phyloP scores from a whole-genome alignment of 768 basidiomycete genomes.

The Agrocybe praecox region DNA sequence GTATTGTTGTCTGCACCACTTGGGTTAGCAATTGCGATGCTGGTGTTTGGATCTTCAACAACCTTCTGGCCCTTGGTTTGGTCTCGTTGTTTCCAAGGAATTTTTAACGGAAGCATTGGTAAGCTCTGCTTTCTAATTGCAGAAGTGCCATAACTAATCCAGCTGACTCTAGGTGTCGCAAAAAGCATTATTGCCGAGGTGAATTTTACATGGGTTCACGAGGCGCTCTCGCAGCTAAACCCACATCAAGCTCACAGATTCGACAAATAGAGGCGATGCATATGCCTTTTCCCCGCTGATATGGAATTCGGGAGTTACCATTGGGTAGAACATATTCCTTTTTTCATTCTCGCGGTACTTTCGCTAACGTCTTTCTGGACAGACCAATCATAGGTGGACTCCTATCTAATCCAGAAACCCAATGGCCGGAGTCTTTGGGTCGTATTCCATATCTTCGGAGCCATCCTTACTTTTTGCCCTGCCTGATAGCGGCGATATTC shows the following conservation, averaged over 20 bases:
- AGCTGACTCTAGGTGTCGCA: background rate
- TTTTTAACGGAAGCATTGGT: constrained; percentile 28
- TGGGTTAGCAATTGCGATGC: constrained; percentile 39
- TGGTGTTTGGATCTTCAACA: constrained; percentile 44
- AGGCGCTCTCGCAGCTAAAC: background rate
- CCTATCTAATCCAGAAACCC: constrained; percentile 57
- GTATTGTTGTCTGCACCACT: constrained; percentile 44
- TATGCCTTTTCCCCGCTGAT: background rate
- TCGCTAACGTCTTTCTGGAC: background rate
- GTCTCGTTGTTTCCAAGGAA: constrained; percentile 36
- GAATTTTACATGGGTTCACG: background rate
- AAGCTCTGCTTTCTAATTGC: background rate
- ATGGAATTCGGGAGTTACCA: background rate
- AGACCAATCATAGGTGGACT: constrained; percentile 73
- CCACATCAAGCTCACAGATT: background rate
- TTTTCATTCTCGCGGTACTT: background rate
- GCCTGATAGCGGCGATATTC: constrained; percentile 36
- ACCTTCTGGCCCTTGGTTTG: constrained; percentile 34
- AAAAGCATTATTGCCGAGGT: background rate
- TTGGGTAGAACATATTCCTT: background rate
- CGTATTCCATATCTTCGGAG: constrained; percentile 31
- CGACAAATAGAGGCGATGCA: background rate
- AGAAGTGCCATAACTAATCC: background rate
- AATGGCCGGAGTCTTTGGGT: constrained; percentile 63
- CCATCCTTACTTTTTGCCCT: constrained; percentile 54